Base-by-base conservation (phyloP, 2,329 filamentous ascomycete genomes). In the Ceratocystis diversiconidia region DNA sequence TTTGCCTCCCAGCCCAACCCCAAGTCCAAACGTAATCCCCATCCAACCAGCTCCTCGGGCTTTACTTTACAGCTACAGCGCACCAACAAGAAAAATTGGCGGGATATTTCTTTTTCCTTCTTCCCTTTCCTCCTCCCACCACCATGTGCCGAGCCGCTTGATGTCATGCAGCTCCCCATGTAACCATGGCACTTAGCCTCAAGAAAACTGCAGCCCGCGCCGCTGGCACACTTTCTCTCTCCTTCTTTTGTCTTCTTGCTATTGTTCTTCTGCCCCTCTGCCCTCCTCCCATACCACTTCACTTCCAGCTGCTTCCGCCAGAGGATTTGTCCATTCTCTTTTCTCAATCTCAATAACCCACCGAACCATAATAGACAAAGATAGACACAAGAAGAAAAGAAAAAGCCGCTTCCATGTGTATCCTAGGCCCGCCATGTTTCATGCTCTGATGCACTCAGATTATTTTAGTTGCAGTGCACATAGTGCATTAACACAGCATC, bases 121-220 rank as follows among this genome's bases (percentile, higher is more conserved):
- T 57, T 28, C 12, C 52, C 52, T 28, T 12, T 17, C 22, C 25
- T 41, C 36, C 36, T 41, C 10, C 10, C 36, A 41, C 10, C 36
- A 41, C 36, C 52, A 57, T 57, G 52, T 41, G 52, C 52, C 52
- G 52, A 30, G 52, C 52, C 52, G 52, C 52, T 57, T 30, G 17
- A 28, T 15, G 8, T 28, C 52, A 32, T 30, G 22, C 22, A n/a
- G 30, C 15, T 15, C 17, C 52, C 15, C 30, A 6, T 15, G 22
- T 15, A 32, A 22, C 46, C 17, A 50, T 50, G 10, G 36, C 36
- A 41, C 10, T 10, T 41, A 3, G 36, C 36, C 36, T 41, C 8
- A 41, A 41, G 36, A 41, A 41, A 12, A 41, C 36, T 41, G 36
- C 36, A 41, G 36, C 10, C 36, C 36, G 36, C 8, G 36, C 36